A percentile compares a stretch with the other conserved stretches of the same genome.
Evolutionary conservation across 2,329 filamentous ascomycete species (phyloP).

Genomic region (Colletotrichum chrysophilum): DNA sequence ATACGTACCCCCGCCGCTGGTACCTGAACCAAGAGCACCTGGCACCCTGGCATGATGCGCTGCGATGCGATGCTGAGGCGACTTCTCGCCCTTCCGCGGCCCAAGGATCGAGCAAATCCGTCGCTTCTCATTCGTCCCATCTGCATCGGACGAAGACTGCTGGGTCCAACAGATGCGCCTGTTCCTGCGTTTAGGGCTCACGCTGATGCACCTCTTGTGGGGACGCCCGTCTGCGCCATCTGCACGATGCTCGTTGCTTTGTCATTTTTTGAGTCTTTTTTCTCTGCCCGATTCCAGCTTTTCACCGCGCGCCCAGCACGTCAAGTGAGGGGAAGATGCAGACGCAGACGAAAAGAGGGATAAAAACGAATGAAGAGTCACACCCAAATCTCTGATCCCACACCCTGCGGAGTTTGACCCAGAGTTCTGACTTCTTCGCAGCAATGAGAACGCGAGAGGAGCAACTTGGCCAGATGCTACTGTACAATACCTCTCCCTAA

Average conservation of each 20-base stretch:
- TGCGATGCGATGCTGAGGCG: slow-evolving; percentile 16
- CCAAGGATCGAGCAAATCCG: slow-evolving; percentile 8
- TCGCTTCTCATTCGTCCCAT: slow-evolving; percentile 19
- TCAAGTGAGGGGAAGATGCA: neutral
- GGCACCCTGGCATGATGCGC: slow-evolving; percentile 3
- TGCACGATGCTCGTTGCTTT: slow-evolving; percentile 1
- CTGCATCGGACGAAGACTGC: slow-evolving; percentile 10
- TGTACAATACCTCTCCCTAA: neutral
- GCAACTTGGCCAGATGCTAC: neutral
- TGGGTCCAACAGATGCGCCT: slow-evolving; percentile 8
- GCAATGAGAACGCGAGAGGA: neutral
- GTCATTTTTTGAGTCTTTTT: slow-evolving; percentile 16
- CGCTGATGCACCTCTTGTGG: slow-evolving; percentile 5
- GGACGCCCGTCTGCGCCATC: neutral
- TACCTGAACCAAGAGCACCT: neutral
- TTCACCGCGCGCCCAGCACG: neutral
- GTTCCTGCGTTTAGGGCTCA: slow-evolving; percentile 22
- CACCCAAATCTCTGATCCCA: neutral
- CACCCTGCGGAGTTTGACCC: slow-evolving; percentile 3
- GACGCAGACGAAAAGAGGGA: neutral
- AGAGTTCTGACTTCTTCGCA: neutral
- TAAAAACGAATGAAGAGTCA: neutral
- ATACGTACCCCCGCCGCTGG: neutral
- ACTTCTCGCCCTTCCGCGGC: neutral
- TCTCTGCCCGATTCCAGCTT: neutral